These are phyloP conservation scores for Coniochaeta sp. DNA, from an alignment of 2,329 filamentous ascomycete species.

Conservation along the genomic window DNA sequence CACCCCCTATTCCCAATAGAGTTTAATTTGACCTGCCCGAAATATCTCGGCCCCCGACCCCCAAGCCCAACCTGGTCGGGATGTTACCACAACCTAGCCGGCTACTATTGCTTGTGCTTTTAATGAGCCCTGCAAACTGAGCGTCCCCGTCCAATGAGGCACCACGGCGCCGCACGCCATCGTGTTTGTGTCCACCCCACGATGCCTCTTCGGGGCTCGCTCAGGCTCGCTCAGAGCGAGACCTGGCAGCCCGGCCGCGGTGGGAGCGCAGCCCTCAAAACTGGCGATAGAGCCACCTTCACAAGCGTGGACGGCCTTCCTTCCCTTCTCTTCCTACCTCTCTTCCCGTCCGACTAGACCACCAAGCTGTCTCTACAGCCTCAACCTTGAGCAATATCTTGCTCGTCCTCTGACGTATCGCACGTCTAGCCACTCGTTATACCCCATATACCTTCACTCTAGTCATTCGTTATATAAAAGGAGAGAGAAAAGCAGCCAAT, in stretches of 20 bases:
- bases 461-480: slow-evolving; percentile 15
- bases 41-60: not conserved
- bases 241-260: not conserved
- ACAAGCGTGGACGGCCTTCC: not conserved
- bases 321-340: slow-evolving; percentile 1
- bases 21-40: slow-evolving; percentile 1
- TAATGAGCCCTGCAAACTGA: not conserved
- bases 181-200: not conserved
- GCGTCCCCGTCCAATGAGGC: not conserved
- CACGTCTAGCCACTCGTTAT: slow-evolving; percentile 35
- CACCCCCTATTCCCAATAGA: not conserved
- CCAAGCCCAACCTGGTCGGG: not conserved
- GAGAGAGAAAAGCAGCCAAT: slow-evolving; percentile 17
- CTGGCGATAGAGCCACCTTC: slow-evolving; percentile 1
- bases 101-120: slow-evolving; percentile 1
- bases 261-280: not conserved
- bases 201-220: not conserved
- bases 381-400: slow-evolving; percentile 21
- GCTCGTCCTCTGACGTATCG: slow-evolving; percentile 36
- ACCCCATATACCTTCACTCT: slow-evolving; percentile 5
- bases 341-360: slow-evolving; percentile 3
- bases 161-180: not conserved
- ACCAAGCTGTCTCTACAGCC: slow-evolving; percentile 17
- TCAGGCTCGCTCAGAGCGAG: not conserved
- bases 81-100: not conserved